Conservation (phyloP, 176 grass and related monocot genomes). For the Aechmea fasciata region DNA sequence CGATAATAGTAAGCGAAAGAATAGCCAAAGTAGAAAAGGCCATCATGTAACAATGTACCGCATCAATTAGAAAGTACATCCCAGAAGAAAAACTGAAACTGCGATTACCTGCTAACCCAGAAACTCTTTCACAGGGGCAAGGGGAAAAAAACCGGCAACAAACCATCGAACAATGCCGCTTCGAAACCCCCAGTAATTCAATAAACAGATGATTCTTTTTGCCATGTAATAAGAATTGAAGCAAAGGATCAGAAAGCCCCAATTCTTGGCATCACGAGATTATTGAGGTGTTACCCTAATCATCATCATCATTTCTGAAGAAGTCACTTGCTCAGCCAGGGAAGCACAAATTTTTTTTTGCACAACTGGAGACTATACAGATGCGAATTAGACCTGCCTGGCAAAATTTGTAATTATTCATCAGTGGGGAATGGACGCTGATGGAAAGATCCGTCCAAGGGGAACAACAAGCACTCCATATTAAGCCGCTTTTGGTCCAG, state of each 20-base stretch:
- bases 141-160: constrained; percentile 26
- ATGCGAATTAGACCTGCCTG: constrained; percentile 83
- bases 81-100: constrained; percentile 24
- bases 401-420: constrained; percentile 74
- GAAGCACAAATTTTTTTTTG: constrained; percentile 50
- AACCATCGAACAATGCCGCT: constrained; percentile 43
- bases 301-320: constrained; percentile 14
- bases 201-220: constrained; percentile 40
- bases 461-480: constrained; percentile 44
- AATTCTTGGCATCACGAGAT: constrained; percentile 30
- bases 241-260: constrained; percentile 23
- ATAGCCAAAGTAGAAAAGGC: neutral
- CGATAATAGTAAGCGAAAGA: neutral
- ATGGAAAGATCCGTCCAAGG: constrained; percentile 31
- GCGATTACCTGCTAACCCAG: constrained; percentile 30
- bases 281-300: constrained; percentile 40
- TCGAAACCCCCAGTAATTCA: constrained; percentile 47
- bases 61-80: constrained; percentile 32
- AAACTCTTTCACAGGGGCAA: constrained; percentile 9
- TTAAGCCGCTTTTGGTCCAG: constrained; percentile 12
- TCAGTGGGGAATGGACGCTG: constrained; percentile 45
- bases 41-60: neutral
- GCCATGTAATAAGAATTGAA: constrained; percentile 43
- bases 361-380: constrained; percentile 56
- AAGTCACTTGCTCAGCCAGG: constrained; percentile 19